A percentile compares a stretch with the other conserved stretches of the same genome.
These are phyloP conservation scores for Lantana camara DNA, from an alignment of 257 asterid genomes.

Conservation along the genomic window DNA sequence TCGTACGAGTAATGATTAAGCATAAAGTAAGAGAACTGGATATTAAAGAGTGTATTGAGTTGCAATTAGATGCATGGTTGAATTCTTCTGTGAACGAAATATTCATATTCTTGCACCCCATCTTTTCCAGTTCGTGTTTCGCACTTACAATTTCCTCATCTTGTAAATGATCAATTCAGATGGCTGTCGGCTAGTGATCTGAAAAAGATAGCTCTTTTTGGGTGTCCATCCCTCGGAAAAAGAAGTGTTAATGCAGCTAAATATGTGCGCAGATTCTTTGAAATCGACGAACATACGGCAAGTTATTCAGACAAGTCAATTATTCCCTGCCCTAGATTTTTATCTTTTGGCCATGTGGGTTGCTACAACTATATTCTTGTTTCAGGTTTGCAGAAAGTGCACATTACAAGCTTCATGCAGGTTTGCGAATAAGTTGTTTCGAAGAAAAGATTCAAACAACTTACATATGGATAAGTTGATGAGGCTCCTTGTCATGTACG, in stretches of 20 bases:
- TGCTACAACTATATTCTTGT: conserved; percentile 15
- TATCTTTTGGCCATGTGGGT: no score
- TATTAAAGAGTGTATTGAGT: background rate
- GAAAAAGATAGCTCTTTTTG: conserved; percentile 70
- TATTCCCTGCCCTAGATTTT: background rate
- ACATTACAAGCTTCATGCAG: conserved; percentile 56
- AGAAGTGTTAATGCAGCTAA: conserved; percentile 56
- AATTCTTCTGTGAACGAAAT: background rate
- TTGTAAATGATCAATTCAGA: conserved; percentile 47
- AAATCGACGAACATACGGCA: conserved; percentile 64
- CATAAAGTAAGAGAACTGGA: no score
- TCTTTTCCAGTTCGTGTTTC: conserved; percentile 4
- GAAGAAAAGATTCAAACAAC: conserved; percentile 31
- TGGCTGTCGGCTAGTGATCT: conserved; percentile 90
- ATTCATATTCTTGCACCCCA: background rate
- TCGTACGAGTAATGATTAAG: no score
- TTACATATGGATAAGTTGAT: conserved; percentile 50
- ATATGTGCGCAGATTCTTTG: conserved; percentile 64
- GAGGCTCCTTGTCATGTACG: conserved; percentile 57
- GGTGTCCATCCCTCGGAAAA: conserved; percentile 70
- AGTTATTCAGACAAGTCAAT: conserved; percentile 27
- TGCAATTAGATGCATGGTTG: background rate
- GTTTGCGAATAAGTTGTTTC: conserved; percentile 43
- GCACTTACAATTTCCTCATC: conserved; percentile 14
- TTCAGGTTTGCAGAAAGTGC: conserved; percentile 81